phyloP scores from a whole-genome alignment of 163 green algal species.

The Trebouxiophyceae sp. region DNA sequence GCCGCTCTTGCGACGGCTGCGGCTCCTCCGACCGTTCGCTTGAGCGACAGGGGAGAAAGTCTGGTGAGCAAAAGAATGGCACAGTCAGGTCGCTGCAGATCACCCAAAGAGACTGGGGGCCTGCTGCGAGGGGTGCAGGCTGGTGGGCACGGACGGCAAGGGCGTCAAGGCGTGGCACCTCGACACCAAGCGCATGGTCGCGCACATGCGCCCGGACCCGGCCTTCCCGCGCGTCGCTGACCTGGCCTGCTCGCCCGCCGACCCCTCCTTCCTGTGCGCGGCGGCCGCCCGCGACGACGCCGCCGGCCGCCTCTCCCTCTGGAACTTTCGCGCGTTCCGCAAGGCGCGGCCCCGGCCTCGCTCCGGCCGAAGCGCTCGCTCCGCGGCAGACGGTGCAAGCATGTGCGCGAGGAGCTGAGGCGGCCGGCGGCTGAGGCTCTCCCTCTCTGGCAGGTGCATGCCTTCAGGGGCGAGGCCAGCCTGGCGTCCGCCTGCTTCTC shows the following conservation, averaged over 20 bases:
- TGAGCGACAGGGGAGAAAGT: too few species aligned
- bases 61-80: too few species aligned
- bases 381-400: too few species aligned
- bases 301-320: conserved; percentile 19
- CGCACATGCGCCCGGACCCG: conserved; percentile 4
- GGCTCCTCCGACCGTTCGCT: too few species aligned
- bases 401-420: too few species aligned
- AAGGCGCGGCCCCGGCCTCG: too few species aligned
- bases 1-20: neutral
- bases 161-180: conserved; percentile 46
- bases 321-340: too few species aligned
- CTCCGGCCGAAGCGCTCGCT: too few species aligned
- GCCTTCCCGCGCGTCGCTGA: neutral
- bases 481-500: too few species aligned
- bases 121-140: conserved; percentile 2
- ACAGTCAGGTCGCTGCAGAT: neutral
- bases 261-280: neutral
- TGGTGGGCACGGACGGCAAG: conserved; percentile 29
- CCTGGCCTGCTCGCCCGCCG: neutral
- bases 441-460: too few species aligned
- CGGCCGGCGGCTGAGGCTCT: too few species aligned
- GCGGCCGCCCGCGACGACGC: neutral
- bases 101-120: neutral
- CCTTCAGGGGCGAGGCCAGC: too few species aligned
- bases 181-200: conserved; percentile 38